Base-by-base conservation (phyloP, 495 filamentous ascomycete genomes). In the Aspergillus asperescens region DNA sequence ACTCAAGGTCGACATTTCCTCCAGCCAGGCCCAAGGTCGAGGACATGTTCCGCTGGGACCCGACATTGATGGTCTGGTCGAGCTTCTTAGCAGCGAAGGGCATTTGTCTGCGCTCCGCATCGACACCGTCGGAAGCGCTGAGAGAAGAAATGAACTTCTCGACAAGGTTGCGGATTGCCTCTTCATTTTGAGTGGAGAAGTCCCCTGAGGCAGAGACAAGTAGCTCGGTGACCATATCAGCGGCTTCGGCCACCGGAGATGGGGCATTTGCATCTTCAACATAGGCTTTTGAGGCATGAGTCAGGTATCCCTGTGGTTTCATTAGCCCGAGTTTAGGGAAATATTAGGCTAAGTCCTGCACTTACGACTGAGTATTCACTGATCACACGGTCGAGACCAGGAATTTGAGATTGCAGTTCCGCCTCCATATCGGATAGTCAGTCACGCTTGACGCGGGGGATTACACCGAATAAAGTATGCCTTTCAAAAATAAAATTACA, bases 1-100 rank as follows among this genome's bases (percentile, higher is more conserved):
- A 93, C 67, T 99, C 93, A 38, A 99, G 77, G 65, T 99, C 93
- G 25, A 97, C 90, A 43, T 75, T 81, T 16, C 83, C 87, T 47
- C 86, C 87, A 18, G 90, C 82, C 20, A 99, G 81, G 10, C 89
- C 91, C 60, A 97, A 68, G 0, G 93, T 99, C 3, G 93, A 94
- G 16, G 93, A 98, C 64, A 97, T 89, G 65, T 95, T 96, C 55
- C 88, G 80, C 68, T 96, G 91, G 2, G 92, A 82, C 55, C 89
- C 89, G 55, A 99, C 92, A 64, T 96, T 88, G 75, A 96, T 93
- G 46, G 92, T 84, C 71, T 96, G 93, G 64, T 96, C 94, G 9
- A 99, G 81, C 60, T 86, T 86, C 68, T 80, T 88, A 23, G 94
- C 90, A 16, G 81, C 82, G 19, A 89, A 84, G 18, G 82, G 81